Base-by-base conservation (phyloP, 1,284 basidiomycete genomes). In the Thecaphora frezii region DNA sequence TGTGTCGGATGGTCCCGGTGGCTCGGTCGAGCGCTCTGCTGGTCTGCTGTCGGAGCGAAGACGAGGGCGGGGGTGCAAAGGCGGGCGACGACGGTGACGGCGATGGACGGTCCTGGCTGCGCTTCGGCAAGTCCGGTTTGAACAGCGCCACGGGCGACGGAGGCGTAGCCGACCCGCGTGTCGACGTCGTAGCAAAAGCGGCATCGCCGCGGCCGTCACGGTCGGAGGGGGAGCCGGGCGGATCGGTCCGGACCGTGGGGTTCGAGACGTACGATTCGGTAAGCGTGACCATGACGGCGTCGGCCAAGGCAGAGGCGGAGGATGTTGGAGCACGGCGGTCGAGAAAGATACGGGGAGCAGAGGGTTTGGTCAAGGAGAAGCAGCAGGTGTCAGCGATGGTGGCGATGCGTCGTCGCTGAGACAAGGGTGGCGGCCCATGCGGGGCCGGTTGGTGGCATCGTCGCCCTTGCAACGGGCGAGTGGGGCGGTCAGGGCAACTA, bases 71-170 rank as follows among this genome's bases (percentile, higher is more conserved):
- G 36, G 13, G 48, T 44, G 38, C 48, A 51, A 1, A 42, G 7
- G 33, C 33, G 33, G 33, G 8, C 10, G 33, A 36, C 8, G 45
- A 26, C 59, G 53, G 25, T 61, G 47, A 10, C 50, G 54, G 28
- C 54, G n/a, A n/a, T n/a, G 28, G 45, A 26, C 59, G 53, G 25
- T 61, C 50, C 16, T 53, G 54, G 28, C 54, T 62, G 46, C 59
- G 59, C 28, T 48, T 43, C 8, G 59, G 59, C 14, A 62, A 26
- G 12, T 54, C 47, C 2, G 59, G 59, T 22, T 62, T 62, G 38
- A 23, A 12, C 5, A 39, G 39, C 5, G 48, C 33, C 12, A 42
- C 19, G 19, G 33, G 16, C 8, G 33, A 36, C 12, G 33, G n/a
- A n/a, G n/a, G n/a, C n/a, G n/a, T n/a, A n/a, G n/a, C n/a, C n/a